Conservation (phyloP, 306 rosid genomes). For the Casuarina cunninghamiana region DNA sequence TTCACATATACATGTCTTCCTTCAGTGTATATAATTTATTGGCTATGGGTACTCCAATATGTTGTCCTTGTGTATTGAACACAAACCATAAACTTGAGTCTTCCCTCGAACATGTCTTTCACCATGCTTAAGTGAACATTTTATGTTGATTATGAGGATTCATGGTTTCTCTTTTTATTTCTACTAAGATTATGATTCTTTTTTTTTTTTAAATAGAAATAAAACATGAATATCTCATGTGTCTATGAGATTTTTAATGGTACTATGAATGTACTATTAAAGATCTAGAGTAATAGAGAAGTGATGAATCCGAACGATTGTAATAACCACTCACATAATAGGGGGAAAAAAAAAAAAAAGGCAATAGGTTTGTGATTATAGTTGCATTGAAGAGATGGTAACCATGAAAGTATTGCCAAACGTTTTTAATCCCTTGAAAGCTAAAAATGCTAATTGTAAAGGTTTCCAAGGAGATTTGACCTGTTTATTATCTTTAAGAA, state of each 20-base stretch:
- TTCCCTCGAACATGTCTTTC: background rate
- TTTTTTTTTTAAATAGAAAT: background rate
- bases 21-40: background rate
- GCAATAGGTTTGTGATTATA: background rate
- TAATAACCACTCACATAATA: background rate
- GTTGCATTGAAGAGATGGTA: background rate
- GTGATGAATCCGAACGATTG: background rate
- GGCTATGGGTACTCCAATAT: background rate
- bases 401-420: slow-evolving; percentile 1
- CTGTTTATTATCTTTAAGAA: background rate
- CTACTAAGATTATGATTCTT: background rate
- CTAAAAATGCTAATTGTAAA: background rate
- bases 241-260: background rate
- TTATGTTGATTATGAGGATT: background rate
- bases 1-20: background rate
- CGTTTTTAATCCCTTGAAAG: background rate
- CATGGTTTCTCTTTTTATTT: background rate
- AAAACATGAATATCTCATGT: background rate
- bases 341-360: background rate
- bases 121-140: background rate
- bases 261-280: background rate
- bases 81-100: background rate
- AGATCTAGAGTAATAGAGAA: background rate
- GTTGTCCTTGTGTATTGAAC: background rate
- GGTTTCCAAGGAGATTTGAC: slow-evolving; percentile 14